Evolutionary conservation across 208 protist genomes (phyloP).

Genomic region (Acanthamoeba polyphaga): DNA sequence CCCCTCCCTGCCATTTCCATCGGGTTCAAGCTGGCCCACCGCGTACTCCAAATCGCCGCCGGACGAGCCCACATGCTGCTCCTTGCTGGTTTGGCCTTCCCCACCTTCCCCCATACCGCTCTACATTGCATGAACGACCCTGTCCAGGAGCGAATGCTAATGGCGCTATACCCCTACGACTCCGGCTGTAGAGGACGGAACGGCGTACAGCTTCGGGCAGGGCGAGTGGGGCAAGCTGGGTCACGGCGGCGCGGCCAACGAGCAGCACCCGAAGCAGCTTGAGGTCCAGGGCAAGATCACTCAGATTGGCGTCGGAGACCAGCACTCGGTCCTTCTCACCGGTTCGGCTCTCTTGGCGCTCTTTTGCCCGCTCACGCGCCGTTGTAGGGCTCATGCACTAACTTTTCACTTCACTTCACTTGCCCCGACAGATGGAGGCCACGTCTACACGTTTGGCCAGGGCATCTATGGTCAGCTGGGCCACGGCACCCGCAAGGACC

Average conservation of each 20-base stretch:
- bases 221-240: slow-evolving; percentile 56
- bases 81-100: not conserved
- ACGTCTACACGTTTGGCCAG: slow-evolving; percentile 56
- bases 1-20: not conserved
- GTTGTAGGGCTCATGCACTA: too few species aligned
- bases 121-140: too few species aligned
- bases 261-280: not conserved
- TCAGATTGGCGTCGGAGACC: slow-evolving; percentile 30
- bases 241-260: not conserved
- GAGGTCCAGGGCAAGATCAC: slow-evolving; percentile 43
- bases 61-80: slow-evolving; percentile 2
- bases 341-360: not conserved
- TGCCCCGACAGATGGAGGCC: not conserved
- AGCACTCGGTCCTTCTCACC: slow-evolving; percentile 43
- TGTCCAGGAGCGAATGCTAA: not conserved
- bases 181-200: not conserved
- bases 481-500: slow-evolving; percentile 26
- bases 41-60: slow-evolving; percentile 24
- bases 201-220: slow-evolving; percentile 34
- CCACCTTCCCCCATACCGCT: too few species aligned
- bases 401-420: too few species aligned
- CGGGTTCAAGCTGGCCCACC: not conserved
- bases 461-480: slow-evolving; percentile 56
- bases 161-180: not conserved
- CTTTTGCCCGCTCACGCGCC: not conserved